These are phyloP conservation scores for Lecanicillium sp. DNA, from an alignment of 2,329 filamentous ascomycete species.

Conservation along the genomic window DNA sequence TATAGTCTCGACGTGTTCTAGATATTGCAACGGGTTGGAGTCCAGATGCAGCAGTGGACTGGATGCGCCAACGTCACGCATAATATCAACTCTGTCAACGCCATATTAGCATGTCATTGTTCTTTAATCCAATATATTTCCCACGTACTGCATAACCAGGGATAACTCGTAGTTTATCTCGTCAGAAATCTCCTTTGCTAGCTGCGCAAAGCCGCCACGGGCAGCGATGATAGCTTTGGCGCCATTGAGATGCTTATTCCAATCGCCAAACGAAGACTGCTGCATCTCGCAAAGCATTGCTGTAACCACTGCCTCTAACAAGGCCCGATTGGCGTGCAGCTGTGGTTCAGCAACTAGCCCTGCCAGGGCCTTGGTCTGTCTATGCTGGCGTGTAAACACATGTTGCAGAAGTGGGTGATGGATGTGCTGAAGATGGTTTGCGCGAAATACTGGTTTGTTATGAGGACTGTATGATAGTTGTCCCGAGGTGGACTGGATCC, in stretches of 20 bases:
- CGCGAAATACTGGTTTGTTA: neutral
- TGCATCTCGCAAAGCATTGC: conserved; percentile 9
- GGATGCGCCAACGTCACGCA: conserved; percentile 6
- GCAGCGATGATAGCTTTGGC: conserved; percentile 9
- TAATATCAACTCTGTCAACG: conserved; percentile 1
- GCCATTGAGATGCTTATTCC: conserved; percentile 8
- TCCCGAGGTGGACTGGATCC: conserved; percentile 2
- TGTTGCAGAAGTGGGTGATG: conserved; percentile 5
- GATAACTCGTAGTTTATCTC: conserved; percentile 3
- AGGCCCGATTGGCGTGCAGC: conserved; percentile 1
- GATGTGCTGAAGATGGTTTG: conserved; percentile 5
- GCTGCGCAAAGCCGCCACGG: conserved; percentile 1
- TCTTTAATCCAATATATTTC: neutral
- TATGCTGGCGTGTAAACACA: conserved; percentile 8
- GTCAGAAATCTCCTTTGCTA: neutral
- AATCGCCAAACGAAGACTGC: conserved; percentile 11
- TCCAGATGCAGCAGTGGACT: neutral
- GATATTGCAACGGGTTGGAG: neutral
- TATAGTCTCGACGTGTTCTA: conserved; percentile 1
- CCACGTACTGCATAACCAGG: conserved; percentile 7
- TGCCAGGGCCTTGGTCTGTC: conserved; percentile 5
- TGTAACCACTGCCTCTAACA: conserved; percentile 4
- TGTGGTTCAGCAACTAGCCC: conserved; percentile 5
- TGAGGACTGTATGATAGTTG: neutral
- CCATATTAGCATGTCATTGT: neutral